Evolutionary conservation across 306 rosid genomes (phyloP).

Genomic region (Trifolium fragiferum): DNA sequence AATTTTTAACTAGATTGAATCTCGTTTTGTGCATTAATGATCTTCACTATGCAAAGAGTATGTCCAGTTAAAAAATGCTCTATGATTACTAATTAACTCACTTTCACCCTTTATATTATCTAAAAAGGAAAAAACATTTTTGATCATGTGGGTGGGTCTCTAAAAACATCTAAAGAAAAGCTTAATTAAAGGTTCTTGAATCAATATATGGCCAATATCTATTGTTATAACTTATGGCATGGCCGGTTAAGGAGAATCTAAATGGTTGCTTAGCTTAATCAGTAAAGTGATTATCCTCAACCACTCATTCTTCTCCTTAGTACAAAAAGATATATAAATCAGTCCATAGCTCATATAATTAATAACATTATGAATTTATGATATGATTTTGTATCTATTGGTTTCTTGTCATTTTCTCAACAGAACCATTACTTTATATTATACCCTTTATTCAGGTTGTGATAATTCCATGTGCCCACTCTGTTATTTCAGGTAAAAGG

Average conservation of each 20-base stretch:
- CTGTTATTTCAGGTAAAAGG: conserved; percentile 37
- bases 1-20: no score
- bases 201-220: conserved; percentile 42
- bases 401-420: conserved; percentile 44
- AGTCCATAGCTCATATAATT: background rate
- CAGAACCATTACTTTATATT: conserved; percentile 38
- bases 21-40: no score
- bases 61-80: background rate
- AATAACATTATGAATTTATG: conserved; percentile 28
- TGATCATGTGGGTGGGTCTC: conserved; percentile 39
- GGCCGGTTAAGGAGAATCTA: conserved; percentile 56
- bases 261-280: conserved; percentile 46
- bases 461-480: conserved; percentile 42
- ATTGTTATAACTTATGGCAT: conserved; percentile 45
- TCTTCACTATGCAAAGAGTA: background rate
- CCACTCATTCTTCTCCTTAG: conserved; percentile 41
- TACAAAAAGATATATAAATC: background rate
- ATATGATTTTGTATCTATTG: conserved; percentile 33
- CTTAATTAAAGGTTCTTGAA: conserved; percentile 44
- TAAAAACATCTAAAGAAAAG: conserved; percentile 21
- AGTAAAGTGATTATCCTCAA: conserved; percentile 52
- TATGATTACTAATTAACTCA: conserved; percentile 13
- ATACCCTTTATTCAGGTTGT: conserved; percentile 20
- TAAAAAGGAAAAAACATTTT: conserved; percentile 1
- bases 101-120: conserved; percentile 27